These are phyloP conservation scores for Emergomyces orientalis DNA, from an alignment of 2,329 filamentous ascomycete species.

Conservation along the genomic window DNA sequence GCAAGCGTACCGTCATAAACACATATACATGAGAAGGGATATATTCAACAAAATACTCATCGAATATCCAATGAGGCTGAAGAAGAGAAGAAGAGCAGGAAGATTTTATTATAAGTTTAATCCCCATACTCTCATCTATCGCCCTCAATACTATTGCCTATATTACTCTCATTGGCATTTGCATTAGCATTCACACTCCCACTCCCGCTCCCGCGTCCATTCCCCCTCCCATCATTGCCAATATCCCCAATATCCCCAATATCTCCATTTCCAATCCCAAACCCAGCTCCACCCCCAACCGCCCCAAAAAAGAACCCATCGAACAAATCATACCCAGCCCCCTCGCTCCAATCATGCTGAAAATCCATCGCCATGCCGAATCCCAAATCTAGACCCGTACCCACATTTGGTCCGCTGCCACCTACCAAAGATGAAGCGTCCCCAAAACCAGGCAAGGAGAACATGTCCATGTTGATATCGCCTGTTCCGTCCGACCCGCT, in stretches of 20 bases:
- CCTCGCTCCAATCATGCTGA: constrained; percentile 43
- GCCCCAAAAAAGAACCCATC: constrained; percentile 49
- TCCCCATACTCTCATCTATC: background rate
- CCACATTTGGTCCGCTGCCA: constrained; percentile 24
- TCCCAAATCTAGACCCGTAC: constrained; percentile 37
- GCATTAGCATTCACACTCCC: background rate
- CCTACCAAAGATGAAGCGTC: constrained; percentile 14
- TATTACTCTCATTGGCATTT: background rate
- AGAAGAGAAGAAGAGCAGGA: background rate
- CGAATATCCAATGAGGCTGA: background rate
- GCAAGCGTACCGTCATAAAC: background rate
- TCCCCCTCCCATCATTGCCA: background rate
- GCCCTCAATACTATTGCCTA: background rate
- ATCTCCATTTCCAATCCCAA: background rate
- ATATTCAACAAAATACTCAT: background rate
- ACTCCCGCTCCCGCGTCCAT: background rate
- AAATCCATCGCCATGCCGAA: constrained; percentile 39
- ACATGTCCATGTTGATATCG: constrained; percentile 20
- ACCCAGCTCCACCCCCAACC: background rate
- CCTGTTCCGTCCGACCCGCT: constrained; percentile 24
- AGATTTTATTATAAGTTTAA: background rate
- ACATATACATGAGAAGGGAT: background rate
- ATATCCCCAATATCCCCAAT: background rate
- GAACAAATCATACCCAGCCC: constrained; percentile 42
- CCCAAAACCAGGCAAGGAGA: constrained; percentile 24